Evolutionary conservation across 495 filamentous ascomycete species (phyloP).

Genomic region (Parachaetomium inaequale): DNA sequence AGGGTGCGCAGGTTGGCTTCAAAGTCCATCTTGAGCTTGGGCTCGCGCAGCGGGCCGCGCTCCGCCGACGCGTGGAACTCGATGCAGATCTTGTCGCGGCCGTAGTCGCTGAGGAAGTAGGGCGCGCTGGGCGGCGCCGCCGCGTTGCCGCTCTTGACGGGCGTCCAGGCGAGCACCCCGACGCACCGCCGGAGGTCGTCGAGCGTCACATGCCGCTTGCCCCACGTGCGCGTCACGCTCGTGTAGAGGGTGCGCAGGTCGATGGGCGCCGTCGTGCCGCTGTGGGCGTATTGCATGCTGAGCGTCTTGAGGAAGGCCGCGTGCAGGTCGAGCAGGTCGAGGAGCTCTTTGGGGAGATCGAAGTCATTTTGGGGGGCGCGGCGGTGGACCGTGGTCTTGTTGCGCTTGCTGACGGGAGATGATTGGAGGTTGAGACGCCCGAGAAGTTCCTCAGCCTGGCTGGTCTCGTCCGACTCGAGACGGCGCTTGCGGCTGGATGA

Average conservation of each 20-base stretch:
- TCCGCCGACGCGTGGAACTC: conserved; percentile 32
- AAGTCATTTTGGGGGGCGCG: conserved; percentile 31
- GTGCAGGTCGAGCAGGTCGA: conserved; percentile 55
- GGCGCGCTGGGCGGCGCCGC: conserved; percentile 23
- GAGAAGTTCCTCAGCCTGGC: conserved; percentile 33
- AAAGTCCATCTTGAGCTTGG: conserved; percentile 53
- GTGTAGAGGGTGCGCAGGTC: conserved; percentile 55
- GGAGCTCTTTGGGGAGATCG: conserved; percentile 51
- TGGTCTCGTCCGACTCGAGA: conserved; percentile 20
- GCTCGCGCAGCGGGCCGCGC: conserved; percentile 52
- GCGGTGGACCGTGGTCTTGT: conserved; percentile 28
- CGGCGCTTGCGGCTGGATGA: conserved; percentile 25
- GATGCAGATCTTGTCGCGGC: conserved; percentile 47
- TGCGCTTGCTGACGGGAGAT: conserved; percentile 33
- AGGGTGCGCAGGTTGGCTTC: conserved; percentile 44
- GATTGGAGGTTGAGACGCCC: conserved; percentile 42
- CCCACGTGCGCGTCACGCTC: conserved; percentile 57
- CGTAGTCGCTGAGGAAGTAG: conserved; percentile 59
- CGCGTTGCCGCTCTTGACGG: conserved; percentile 10
- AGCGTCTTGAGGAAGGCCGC: conserved; percentile 56
- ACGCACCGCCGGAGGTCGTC: conserved; percentile 58
- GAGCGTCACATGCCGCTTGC: conserved; percentile 53
- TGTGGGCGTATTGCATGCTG: conserved; percentile 59
- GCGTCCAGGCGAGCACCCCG: conserved; percentile 44
- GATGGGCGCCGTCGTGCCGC: conserved; percentile 56